Percentiles rank a stretch among this genome's conserved stretches.
Evolutionary conservation across 2,329 filamentous ascomycete species (phyloP).

Genomic region (Shiraia sp.): DNA sequence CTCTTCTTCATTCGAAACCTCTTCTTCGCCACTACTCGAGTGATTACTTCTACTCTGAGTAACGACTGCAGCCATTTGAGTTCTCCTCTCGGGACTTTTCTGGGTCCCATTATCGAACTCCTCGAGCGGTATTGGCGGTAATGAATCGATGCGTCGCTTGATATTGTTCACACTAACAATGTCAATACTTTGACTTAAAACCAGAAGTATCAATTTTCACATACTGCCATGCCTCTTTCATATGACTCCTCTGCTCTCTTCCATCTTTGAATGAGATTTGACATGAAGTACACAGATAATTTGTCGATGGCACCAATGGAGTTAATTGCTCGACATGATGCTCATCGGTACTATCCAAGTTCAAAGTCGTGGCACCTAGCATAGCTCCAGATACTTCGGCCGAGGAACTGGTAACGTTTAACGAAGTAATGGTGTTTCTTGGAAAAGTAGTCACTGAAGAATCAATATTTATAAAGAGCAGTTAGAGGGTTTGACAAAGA

Average conservation of each 20-base stretch:
- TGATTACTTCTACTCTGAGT: too few relatives aligned
- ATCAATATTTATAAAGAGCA: too few relatives aligned
- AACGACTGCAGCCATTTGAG: too few relatives aligned
- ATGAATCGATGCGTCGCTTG: slow-evolving; percentile 13
- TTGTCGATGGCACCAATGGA: background rate
- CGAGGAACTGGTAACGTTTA: background rate
- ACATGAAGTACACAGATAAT: slow-evolving; percentile 3
- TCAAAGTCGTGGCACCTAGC: background rate
- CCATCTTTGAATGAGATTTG: slow-evolving; percentile 12
- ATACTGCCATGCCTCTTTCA: slow-evolving; percentile 36
- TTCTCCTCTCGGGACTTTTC: background rate
- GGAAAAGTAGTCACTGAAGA: too few relatives aligned
- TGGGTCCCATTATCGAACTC: slow-evolving; percentile 5
- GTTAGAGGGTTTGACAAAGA: too few relatives aligned
- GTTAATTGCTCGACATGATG: background rate
- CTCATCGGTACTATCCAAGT: background rate
- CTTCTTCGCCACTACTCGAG: too few relatives aligned
- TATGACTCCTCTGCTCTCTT: slow-evolving; percentile 26
- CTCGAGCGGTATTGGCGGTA: slow-evolving; percentile 12
- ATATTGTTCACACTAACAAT: slow-evolving; percentile 15
- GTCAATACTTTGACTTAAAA: slow-evolving; percentile 12
- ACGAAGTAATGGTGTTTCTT: background rate
- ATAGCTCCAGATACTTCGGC: background rate
- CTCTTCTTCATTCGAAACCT: background rate
- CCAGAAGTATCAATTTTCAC: slow-evolving; percentile 1